A percentile compares a stretch with the other conserved stretches of the same genome.
These are phyloP conservation scores for Rhodofomes roseus DNA, from an alignment of 1,284 basidiomycete genomes.

Conservation along the genomic window DNA sequence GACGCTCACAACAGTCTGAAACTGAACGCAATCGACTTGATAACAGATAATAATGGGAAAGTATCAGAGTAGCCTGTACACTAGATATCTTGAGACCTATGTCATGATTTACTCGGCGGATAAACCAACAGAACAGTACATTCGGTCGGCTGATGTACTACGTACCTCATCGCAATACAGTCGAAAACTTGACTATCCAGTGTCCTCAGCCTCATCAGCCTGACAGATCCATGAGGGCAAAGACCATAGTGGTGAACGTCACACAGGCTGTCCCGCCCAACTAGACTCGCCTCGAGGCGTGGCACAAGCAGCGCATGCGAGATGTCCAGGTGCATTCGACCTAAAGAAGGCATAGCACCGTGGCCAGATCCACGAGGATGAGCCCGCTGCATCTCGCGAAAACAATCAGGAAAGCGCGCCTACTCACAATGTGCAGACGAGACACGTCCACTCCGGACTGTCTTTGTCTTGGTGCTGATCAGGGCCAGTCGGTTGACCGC, in stretches of 20 bases:
- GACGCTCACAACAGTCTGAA: neutral
- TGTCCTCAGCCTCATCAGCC: neutral
- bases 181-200: neutral
- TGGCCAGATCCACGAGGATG: neutral
- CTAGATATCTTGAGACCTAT: neutral
- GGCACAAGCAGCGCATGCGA: constrained; percentile 50
- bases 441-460: constrained; percentile 41
- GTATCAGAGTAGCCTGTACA: neutral
- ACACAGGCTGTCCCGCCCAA: constrained; percentile 13
- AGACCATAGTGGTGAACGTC: neutral
- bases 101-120: neutral
- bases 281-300: constrained; percentile 29
- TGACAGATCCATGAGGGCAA: neutral
- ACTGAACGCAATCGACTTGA: neutral
- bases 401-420: neutral
- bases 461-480: neutral
- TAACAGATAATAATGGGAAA: neutral
- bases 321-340: constrained; percentile 41
- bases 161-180: too few relatives aligned
- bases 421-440: constrained; percentile 53
- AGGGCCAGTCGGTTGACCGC: neutral
- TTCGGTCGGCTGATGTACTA: too few relatives aligned
- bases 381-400: neutral
- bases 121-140: too few relatives aligned
- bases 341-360: constrained; percentile 26